Percentiles rank a stretch among this genome's conserved stretches.
Evolutionary conservation across 306 rosid genomes (phyloP).

Genomic region (Cicer bijugum): DNA sequence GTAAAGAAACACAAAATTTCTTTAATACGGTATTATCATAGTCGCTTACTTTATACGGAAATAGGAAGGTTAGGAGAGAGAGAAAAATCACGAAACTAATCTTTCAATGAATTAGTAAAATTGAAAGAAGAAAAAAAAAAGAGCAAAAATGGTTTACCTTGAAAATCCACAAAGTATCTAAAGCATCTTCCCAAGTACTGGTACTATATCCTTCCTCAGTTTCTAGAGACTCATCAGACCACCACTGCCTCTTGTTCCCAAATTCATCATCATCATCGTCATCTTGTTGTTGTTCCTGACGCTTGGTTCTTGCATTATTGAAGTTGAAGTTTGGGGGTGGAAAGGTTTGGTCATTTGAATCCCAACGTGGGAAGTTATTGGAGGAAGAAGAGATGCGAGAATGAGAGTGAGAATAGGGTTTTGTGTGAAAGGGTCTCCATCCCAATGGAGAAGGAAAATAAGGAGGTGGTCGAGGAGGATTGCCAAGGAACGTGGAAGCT

Average conservation of each 20-base stretch:
- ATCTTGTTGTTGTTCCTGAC: slow-evolving; percentile 41
- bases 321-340: slow-evolving; percentile 60
- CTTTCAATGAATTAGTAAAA: no score
- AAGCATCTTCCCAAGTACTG: slow-evolving; percentile 56
- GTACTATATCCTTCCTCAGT: slow-evolving; percentile 50
- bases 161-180: slow-evolving; percentile 76
- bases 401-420: slow-evolving; percentile 23
- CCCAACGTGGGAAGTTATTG: slow-evolving; percentile 71
- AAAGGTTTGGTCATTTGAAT: slow-evolving; percentile 73
- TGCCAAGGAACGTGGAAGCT: slow-evolving; percentile 37
- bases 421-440: slow-evolving; percentile 46
- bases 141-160: slow-evolving; percentile 53
- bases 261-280: slow-evolving; percentile 46
- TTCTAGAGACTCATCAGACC: slow-evolving; percentile 66
- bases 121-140: not conserved
- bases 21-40: no score
- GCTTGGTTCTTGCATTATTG: slow-evolving; percentile 44
- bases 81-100: no score
- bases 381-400: slow-evolving; percentile 52
- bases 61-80: no score
- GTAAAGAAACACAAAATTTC: no score
- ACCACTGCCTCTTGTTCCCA: slow-evolving; percentile 70
- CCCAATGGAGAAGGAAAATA: slow-evolving; percentile 57
- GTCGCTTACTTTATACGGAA: no score
- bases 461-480: slow-evolving; percentile 32